These are phyloP conservation scores for Ilyonectria sp. DNA, from an alignment of 2,329 filamentous ascomycete species.

Conservation along the genomic window DNA sequence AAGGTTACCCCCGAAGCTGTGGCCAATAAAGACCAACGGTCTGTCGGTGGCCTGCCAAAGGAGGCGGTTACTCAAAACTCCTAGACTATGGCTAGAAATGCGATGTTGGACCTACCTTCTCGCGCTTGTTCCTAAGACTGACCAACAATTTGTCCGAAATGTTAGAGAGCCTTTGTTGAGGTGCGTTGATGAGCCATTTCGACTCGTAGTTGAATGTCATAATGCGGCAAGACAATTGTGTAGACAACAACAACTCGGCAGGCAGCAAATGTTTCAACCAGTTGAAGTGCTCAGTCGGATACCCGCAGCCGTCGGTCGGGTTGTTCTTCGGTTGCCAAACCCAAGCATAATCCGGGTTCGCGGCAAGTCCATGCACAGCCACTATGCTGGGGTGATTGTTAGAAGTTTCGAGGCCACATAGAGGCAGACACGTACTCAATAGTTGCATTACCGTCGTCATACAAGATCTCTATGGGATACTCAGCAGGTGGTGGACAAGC, in stretches of 20 bases:
- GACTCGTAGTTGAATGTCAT: slow-evolving; percentile 7
- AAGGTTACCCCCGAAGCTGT: slow-evolving; percentile 7
- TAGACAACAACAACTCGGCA: background rate
- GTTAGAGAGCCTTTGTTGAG: slow-evolving; percentile 5
- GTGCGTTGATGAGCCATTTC: background rate
- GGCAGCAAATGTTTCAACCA: slow-evolving; percentile 1
- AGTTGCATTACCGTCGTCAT: background rate
- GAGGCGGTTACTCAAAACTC: background rate
- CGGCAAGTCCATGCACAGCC: slow-evolving; percentile 3
- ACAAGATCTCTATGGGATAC: background rate
- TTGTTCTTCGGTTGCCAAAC: slow-evolving; percentile 8
- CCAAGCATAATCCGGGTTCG: slow-evolving; percentile 7
- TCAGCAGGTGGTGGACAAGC: background rate
- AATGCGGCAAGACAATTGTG: background rate
- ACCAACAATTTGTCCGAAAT: background rate
- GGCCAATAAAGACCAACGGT: background rate
- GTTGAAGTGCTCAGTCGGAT: background rate
- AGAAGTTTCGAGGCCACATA: background rate
- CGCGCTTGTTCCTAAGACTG: background rate
- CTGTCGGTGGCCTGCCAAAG: background rate
- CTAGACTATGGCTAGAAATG: background rate
- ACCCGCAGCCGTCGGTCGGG: background rate
- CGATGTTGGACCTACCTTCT: background rate
- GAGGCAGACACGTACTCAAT: background rate
- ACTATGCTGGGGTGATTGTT: background rate